Percentiles rank a stretch among this genome's conserved stretches.
Conservation (phyloP, 169 alveolate species). For the Plasmodium blacklocki region DNA sequence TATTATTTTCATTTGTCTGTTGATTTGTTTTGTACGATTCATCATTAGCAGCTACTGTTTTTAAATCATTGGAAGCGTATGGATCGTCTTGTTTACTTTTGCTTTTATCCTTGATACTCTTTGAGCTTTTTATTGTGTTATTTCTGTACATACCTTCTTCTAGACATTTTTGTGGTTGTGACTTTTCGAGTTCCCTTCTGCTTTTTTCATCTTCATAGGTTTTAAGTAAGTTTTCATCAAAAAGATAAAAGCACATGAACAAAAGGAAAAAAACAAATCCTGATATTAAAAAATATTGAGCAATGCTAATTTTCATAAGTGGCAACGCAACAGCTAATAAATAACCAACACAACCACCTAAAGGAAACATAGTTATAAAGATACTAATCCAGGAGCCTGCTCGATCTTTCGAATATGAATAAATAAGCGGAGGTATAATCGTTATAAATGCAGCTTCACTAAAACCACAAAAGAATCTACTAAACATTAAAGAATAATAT, state of each 20-base stretch:
- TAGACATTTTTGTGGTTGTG: background rate
- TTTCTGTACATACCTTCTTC: conserved; percentile 21
- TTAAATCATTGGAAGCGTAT: too few relatives aligned
- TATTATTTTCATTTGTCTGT: background rate
- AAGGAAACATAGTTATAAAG: conserved; percentile 43
- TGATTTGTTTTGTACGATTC: background rate
- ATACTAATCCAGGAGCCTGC: conserved; percentile 71
- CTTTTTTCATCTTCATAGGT: conserved; percentile 41
- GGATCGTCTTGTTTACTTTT: too few relatives aligned
- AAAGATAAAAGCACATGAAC: conserved; percentile 10
- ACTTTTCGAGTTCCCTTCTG: conserved; percentile 1
- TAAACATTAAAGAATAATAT: conserved; percentile 50
- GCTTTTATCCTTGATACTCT: background rate
- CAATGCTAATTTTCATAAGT: conserved; percentile 1
- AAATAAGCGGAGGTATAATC: conserved; percentile 40
- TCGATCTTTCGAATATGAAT: conserved; percentile 50
- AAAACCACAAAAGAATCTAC: conserved; percentile 63
- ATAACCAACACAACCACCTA: conserved; percentile 45
- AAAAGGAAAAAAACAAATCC: conserved; percentile 3
- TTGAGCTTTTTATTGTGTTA: background rate
- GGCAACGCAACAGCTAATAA: conserved; percentile 30
- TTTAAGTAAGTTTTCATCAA: conserved; percentile 37
- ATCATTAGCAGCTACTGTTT: too few relatives aligned
- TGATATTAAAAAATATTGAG: conserved; percentile 25
- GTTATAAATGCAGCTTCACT: conserved; percentile 70